Base-by-base conservation (phyloP, 208 protist species). In the Trypanosoma vivax region DNA sequence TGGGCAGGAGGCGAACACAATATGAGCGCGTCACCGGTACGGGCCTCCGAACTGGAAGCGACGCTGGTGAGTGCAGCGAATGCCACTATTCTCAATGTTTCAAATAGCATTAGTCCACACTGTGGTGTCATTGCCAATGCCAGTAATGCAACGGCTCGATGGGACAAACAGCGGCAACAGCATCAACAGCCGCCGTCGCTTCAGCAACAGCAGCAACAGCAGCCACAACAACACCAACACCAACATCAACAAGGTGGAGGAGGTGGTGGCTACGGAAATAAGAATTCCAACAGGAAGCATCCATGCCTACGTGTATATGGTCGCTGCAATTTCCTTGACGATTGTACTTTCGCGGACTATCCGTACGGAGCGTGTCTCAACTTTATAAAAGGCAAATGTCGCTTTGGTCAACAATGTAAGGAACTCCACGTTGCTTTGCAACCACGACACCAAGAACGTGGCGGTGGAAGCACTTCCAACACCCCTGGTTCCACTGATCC, bases 371-470 rank as follows among this genome's bases (percentile, higher is more conserved):
- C 86, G 1, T 94, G 86, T 52, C 72, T 94, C 10, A 90, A 90
- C 65, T 70, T 85, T 66, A 90, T 94, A 48, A 94, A 94, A 63
- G 86, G 86, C 23, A 94, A 94, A 65, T 94, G 86, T 54, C 86
- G 83, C 59, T 90, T 90, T 58, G 80, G 83, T 4, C 42, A 68
- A 18, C 67, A 76, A 24, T 94, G 86, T 70, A 90, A 94, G 65
- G 86, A 94, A 60, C 65, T 90, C 16, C 86, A 94, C 68, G 86
- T 94, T 51, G 58, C 68, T 9, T 54, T 65, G 23, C 70, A 83
- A 47, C 72, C 73, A 13, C 60, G 52, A 34, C 84, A 68, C 54
- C 2, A 28, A 13, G 51, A 66, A 9, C 60, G 60, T 33, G 47
- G 47, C 3, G 29, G 14, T 14, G 47, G 47, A 23, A 50, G 39